Conservation (phyloP, 257 asterid genomes). For the Agastache rugosa region DNA sequence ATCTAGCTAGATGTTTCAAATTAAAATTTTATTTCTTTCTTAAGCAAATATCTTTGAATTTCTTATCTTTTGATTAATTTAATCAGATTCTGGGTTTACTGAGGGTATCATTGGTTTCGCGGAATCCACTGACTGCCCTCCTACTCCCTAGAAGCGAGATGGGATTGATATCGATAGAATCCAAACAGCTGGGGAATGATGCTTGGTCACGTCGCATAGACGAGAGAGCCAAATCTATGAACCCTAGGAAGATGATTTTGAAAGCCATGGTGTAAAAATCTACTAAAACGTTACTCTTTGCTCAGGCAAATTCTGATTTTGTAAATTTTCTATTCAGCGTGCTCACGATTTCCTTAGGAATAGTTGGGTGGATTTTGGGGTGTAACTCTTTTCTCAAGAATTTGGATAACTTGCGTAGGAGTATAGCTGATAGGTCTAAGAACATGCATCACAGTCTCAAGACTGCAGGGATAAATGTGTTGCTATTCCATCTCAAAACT, state of each 20-base stretch:
- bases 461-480: neutral
- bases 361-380: neutral
- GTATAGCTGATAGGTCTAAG: neutral
- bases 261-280: conserved; percentile 18
- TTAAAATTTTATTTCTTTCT: too few relatives aligned
- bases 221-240: neutral
- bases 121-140: conserved; percentile 17
- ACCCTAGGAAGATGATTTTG: conserved; percentile 8
- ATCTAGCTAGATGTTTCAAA: too few relatives aligned
- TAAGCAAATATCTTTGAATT: too few relatives aligned
- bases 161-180: neutral
- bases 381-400: neutral
- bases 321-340: conserved; percentile 23
- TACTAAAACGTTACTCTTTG: conserved; percentile 7
- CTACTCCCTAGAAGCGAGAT: neutral
- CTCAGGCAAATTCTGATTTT: neutral
- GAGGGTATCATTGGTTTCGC: conserved; percentile 9
- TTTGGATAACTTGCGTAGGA: conserved; percentile 13
- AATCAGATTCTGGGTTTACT: conserved; percentile 38
- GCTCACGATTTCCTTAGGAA: conserved; percentile 18
- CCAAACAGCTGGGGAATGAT: neutral
- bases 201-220: neutral
- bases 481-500: too few relatives aligned
- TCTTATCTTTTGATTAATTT: neutral
- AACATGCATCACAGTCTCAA: too few relatives aligned